Evolutionary conservation across 768 basidiomycete species (phyloP).

Genomic region (Amanita molliuscula): DNA sequence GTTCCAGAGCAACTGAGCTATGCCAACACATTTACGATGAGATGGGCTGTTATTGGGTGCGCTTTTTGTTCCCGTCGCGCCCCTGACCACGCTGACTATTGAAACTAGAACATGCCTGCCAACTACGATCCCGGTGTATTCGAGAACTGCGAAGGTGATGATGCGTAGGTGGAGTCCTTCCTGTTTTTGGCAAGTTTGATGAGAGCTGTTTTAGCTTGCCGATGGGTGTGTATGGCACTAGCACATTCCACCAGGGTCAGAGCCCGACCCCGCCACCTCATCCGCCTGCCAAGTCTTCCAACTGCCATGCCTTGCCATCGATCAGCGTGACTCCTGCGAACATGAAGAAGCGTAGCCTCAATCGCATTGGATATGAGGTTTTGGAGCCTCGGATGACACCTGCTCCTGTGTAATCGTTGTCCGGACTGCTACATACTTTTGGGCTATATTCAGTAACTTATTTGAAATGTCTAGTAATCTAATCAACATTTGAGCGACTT

Average conservation of each 20-base stretch:
- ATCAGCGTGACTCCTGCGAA: conserved; percentile 20
- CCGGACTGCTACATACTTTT: not conserved
- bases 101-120: conserved; percentile 62
- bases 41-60: conserved; percentile 48
- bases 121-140: conserved; percentile 50
- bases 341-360: conserved; percentile 9
- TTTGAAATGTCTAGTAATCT: not conserved
- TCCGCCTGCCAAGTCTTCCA: conserved; percentile 49
- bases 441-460: not conserved
- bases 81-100: conserved; percentile 6
- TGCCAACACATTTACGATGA: conserved; percentile 78
- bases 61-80: not conserved
- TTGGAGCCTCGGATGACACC: conserved; percentile 6
- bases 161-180: conserved; percentile 25
- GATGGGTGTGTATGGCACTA: conserved; percentile 66
- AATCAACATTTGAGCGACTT: not conserved
- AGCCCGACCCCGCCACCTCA: conserved; percentile 48
- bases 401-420: not conserved
- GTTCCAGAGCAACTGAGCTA: conserved; percentile 40
- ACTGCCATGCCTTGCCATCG: conserved; percentile 40
- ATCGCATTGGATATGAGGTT: conserved; percentile 6
- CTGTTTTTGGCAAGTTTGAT: not conserved
- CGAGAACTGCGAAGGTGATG: conserved; percentile 56
- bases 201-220: conserved; percentile 24
- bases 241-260: conserved; percentile 59